phyloP scores from a whole-genome alignment of 2,329 filamentous ascomycete genomes.

The Talaromyces pinophilus region DNA sequence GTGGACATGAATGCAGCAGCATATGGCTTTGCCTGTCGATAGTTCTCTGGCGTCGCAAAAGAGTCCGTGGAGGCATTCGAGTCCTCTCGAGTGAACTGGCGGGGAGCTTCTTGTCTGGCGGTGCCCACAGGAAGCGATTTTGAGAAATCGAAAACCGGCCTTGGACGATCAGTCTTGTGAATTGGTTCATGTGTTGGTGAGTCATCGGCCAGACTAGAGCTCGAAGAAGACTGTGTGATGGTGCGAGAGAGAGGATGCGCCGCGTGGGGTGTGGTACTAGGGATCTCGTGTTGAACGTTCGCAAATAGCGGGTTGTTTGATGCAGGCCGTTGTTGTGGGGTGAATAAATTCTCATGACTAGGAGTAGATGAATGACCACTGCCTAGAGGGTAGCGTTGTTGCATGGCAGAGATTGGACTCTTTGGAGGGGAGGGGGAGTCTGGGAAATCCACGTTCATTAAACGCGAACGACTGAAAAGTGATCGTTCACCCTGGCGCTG shows the following conservation, averaged over 20 bases:
- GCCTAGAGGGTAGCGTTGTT: constrained; percentile 76
- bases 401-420: constrained; percentile 56
- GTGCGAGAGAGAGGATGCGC: constrained; percentile 83
- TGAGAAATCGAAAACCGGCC: constrained; percentile 62
- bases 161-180: constrained; percentile 57
- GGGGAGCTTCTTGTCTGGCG: constrained; percentile 50
- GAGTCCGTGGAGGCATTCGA: constrained; percentile 53
- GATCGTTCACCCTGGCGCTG: constrained; percentile 73
- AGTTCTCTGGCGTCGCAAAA: constrained; percentile 74
- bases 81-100: constrained; percentile 51
- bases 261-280: constrained; percentile 46
- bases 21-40: constrained; percentile 73
- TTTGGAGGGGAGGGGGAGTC: constrained; percentile 61
- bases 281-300: constrained; percentile 29
- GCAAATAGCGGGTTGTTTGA: constrained; percentile 50
- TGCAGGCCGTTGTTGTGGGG: constrained; percentile 52
- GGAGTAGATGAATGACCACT: constrained; percentile 67
- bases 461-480: constrained; percentile 50
- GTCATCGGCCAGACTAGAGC: constrained; percentile 74
- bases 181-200: constrained; percentile 64
- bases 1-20: constrained; percentile 91
- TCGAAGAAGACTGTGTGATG: constrained; percentile 82
- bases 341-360: constrained; percentile 66
- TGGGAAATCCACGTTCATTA: constrained; percentile 33
- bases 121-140: constrained; percentile 73